A percentile compares a stretch with the other conserved stretches of the same genome.
These are phyloP conservation scores for Debaryomyces castellii DNA, from an alignment of 805 yeast species.

Conservation along the genomic window DNA sequence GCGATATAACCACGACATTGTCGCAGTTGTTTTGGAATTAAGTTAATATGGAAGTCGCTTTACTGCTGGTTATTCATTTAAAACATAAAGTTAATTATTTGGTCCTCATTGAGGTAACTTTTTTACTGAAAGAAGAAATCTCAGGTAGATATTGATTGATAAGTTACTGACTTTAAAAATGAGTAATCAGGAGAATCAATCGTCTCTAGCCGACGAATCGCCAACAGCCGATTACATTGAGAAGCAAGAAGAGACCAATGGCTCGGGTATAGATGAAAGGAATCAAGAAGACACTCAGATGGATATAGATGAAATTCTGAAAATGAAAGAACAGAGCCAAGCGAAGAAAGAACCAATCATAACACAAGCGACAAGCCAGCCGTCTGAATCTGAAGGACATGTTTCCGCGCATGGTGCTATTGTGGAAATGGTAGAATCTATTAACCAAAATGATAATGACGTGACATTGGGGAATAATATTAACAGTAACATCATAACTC, in stretches of 20 bases:
- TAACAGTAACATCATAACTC: background rate
- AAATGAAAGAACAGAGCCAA: background rate
- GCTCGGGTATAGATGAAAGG: background rate
- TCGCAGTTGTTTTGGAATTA: background rate
- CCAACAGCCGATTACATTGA: background rate
- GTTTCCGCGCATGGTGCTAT: background rate
- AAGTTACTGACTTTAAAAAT: background rate
- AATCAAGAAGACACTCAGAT: background rate
- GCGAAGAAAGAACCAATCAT: background rate
- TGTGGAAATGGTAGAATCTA: background rate
- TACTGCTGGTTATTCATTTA: background rate
- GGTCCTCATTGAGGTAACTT: background rate
- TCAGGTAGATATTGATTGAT: background rate
- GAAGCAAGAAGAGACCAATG: background rate
- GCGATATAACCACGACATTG: background rate
- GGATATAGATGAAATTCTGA: background rate
- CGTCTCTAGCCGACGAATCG: background rate
- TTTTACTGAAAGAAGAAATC: background rate
- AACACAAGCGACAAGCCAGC: no score
- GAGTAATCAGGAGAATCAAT: background rate
- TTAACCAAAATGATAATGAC: background rate
- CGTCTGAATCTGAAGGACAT: no score
- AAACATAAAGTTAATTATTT: background rate
- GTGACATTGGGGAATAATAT: background rate
- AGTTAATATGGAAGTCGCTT: background rate